Base-by-base conservation (phyloP, 1,284 basidiomycete genomes). In the Porogramme epimiltina region DNA sequence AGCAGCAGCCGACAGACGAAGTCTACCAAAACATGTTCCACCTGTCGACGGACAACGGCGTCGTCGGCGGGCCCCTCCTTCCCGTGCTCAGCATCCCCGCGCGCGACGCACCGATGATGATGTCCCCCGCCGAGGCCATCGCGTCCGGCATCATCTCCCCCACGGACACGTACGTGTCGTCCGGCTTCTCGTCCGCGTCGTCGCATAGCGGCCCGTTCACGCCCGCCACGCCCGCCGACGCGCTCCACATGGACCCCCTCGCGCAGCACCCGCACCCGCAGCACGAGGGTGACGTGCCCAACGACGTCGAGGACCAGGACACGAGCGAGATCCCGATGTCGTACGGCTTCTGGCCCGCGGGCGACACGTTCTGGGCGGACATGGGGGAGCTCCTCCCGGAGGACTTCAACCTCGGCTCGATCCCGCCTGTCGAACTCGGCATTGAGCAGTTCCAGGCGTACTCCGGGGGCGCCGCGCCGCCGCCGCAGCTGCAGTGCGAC, bases 11-110 rank as follows among this genome's bases (percentile, higher is more conserved):
- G 8, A 5, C 13, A 16, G 70, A 73, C 52, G 75, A 78, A 46
- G 73, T 75, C 60, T 71, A 79, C 58, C 70, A 73, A 49, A 68
- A 67, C 61, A 75, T 79, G 69, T 81, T 77, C 72, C 60, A 65
- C 28, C 54, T 66, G 33, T 56, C 59, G 45, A 55, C 55, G 51
- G 59, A 64, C 45, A 42, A 51, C 52, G 40, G 49, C 45, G 52
- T 58, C 45, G 42, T 52, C 9, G 57, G 51, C 19, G 52, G 55
- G 22, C 62, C 66, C 15, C 67, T 66, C 44, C 61, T 77, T 13
- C 71, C 74, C 43, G 68, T 73, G 20, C 71, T 79, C 62, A 67
- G 65, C 57, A 70, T 76, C 46, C 68, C 73, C 15, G 37, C 44
- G 61, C 13, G 55, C 52, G 56, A 66, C 60, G 41, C 70, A 63